Evolutionary conservation across 2,329 filamentous ascomycete genomes (phyloP), one percentile per base, ranked within the genome.

Genomic region (Rhexocercosporidium sp.): DNA sequence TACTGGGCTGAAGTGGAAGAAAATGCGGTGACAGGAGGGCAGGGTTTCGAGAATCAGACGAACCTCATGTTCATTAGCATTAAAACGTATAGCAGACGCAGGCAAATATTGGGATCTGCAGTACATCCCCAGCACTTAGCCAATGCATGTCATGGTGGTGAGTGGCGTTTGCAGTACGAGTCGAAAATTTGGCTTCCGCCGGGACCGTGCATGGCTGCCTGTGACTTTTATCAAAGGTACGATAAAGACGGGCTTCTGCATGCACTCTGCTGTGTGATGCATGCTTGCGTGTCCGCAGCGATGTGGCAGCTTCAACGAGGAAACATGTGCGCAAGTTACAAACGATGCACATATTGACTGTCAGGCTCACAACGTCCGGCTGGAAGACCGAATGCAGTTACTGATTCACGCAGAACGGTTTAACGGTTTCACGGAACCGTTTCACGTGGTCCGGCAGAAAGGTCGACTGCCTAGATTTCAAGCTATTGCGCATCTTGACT

Each of bases 1-100:
- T 54, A 54, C 51, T 54, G 51, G 51, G 51, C 16, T 54, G 51
- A 54, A 54, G 51, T 54, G 22, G 51, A 54, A 54, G 51, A 29
- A 64, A 47, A 46, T 41, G 18, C 39, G 39, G 39, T 12, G 29
- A 31, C 29, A 31, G 29, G 29, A 31, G 29, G 29, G 29, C 29
- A 31, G 29, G 29, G 29, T 31, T 47, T 47, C n/a, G 44, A 47
- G 16, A 22, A 47, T 25, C 44, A 47, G 44, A 47, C 44, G 20
- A 47, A 47, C 44, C 44, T 47, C 44, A 47, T 47, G 44, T 47
- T 25, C 44, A 47, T 47, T 47, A 47, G n/a, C n/a, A 47, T 47
- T 6, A 18, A 47, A 47, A 22, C 12, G n/a, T 47, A 20, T 47
- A 47, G 44, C 44, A 47, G 44, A 47, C 16, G 25, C n/a, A 44